Evolutionary conservation across 2,329 filamentous ascomycete genomes (phyloP).

Genomic region (Colletotrichum gloeosporioides): DNA sequence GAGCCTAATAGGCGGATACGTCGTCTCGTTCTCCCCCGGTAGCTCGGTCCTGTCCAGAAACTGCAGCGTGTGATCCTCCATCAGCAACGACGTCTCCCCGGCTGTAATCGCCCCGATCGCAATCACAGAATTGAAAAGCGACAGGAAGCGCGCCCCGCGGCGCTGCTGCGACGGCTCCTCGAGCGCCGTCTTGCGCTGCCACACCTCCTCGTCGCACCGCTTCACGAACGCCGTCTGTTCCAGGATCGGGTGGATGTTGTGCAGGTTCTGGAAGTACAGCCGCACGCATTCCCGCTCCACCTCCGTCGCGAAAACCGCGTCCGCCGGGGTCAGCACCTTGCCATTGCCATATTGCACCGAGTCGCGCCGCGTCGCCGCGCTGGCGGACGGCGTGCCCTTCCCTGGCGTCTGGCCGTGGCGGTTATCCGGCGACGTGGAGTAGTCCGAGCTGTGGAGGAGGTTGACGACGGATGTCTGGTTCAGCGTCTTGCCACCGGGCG

Average conservation of each 20-base stretch:
- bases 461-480: conserved; percentile 23
- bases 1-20: conserved; percentile 17
- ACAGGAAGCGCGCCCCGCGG: conserved; percentile 11
- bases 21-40: conserved; percentile 2
- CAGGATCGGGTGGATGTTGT: conserved; percentile 27
- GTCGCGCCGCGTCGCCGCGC: neutral
- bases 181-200: neutral
- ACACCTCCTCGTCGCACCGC: conserved; percentile 23
- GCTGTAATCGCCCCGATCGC: conserved; percentile 23
- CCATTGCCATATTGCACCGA: neutral
- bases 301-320: conserved; percentile 5
- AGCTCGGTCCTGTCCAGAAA: conserved; percentile 16
- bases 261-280: conserved; percentile 26
- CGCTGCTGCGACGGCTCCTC: neutral
- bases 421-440: conserved; percentile 19
- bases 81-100: conserved; percentile 21
- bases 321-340: neutral
- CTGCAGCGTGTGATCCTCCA: conserved; percentile 16
- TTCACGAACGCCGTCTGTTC: conserved; percentile 18
- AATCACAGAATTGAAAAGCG: conserved; percentile 18
- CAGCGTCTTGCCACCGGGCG: neutral
- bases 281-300: conserved; percentile 24
- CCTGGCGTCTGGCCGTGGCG: neutral
- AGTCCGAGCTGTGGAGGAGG: conserved; percentile 24
- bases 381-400: conserved; percentile 1